Evolutionary conservation across 1,139 yeast genomes (phyloP).

Genomic region (Kodamaea sp.): DNA sequence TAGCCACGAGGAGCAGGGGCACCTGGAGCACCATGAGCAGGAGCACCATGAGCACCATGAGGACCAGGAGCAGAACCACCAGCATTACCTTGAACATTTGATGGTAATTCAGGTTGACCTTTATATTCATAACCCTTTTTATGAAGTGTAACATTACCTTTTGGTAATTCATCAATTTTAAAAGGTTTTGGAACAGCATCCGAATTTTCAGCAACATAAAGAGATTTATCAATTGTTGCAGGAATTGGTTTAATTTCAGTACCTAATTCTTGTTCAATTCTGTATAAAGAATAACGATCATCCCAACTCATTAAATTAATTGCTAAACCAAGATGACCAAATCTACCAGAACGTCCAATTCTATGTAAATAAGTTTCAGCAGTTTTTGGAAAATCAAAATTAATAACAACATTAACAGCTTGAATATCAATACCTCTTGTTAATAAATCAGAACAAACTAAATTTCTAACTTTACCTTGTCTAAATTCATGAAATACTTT

Average conservation of each 20-base stretch:
- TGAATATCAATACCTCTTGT: slow-evolving; percentile 99
- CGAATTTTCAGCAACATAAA: slow-evolving; percentile 82
- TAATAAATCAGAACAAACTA: slow-evolving; percentile 92
- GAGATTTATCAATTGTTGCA: slow-evolving; percentile 76
- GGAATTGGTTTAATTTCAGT: slow-evolving; percentile 98
- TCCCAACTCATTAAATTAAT: slow-evolving; percentile 96
- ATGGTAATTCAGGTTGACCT: slow-evolving; percentile 47
- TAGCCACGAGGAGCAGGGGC: slow-evolving; percentile 9
- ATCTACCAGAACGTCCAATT: slow-evolving; percentile 99
- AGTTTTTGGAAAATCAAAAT: slow-evolving; percentile 96
- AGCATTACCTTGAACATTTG: too few species aligned
- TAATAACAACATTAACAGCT: slow-evolving; percentile 96
- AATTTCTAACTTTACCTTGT: slow-evolving; percentile 95
- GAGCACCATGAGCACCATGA: slow-evolving; percentile 10
- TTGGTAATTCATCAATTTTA: slow-evolving; percentile 66
- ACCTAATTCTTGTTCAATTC: slow-evolving; percentile 95
- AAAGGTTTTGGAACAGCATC: slow-evolving; percentile 83
- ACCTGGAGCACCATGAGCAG: slow-evolving; percentile 13
- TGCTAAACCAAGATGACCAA: slow-evolving; percentile 97
- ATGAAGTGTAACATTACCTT: slow-evolving; percentile 41
- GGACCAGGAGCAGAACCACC: too few species aligned
- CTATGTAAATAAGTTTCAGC: slow-evolving; percentile 97
- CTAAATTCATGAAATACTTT: slow-evolving; percentile 98
- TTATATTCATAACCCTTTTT: slow-evolving; percentile 45
- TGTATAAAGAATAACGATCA: slow-evolving; percentile 88